Evolutionary conservation across 2,329 filamentous ascomycete genomes (phyloP).

Genomic region (Colletotrichum gigasporum): DNA sequence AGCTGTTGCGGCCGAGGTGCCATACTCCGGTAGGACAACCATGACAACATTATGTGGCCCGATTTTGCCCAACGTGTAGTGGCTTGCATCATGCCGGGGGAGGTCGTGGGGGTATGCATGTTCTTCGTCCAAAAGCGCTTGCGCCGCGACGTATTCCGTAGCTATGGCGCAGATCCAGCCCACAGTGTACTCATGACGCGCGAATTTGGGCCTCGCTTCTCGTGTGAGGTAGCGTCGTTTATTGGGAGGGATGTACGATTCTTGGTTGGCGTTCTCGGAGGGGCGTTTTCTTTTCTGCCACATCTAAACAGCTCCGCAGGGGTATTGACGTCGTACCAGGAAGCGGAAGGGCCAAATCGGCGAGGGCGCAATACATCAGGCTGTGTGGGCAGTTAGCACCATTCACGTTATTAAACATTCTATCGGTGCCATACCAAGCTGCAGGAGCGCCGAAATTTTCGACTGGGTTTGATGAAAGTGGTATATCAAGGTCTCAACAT

Average conservation of each 20-base stretch:
- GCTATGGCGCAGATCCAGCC: conserved; percentile 26
- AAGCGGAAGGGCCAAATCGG: background rate
- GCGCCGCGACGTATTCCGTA: conserved; percentile 1
- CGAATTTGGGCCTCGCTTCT: background rate
- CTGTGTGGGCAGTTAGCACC: background rate
- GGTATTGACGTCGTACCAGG: background rate
- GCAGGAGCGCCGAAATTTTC: background rate
- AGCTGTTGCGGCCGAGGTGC: conserved; percentile 4
- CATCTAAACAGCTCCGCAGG: rapidly evolving
- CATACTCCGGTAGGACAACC: conserved; percentile 34
- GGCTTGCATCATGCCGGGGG: conserved; percentile 24
- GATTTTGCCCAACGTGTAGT: conserved; percentile 32
- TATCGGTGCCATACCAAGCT: background rate
- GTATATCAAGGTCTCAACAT: too few species aligned
- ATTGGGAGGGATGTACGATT: rapidly evolving
- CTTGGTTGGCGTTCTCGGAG: background rate
- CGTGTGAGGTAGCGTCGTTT: background rate
- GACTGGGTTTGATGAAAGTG: background rate
- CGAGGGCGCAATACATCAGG: background rate
- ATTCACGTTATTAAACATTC: background rate
- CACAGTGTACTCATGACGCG: background rate
- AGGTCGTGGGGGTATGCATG: background rate
- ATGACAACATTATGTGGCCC: conserved; percentile 35
- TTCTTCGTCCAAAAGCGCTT: conserved; percentile 9
- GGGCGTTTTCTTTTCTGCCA: background rate